Evolutionary conservation across 371 early-diverging fungal genomes (phyloP), one percentile per base, ranked within the genome.

Genomic region (Mortierella sp.): DNA sequence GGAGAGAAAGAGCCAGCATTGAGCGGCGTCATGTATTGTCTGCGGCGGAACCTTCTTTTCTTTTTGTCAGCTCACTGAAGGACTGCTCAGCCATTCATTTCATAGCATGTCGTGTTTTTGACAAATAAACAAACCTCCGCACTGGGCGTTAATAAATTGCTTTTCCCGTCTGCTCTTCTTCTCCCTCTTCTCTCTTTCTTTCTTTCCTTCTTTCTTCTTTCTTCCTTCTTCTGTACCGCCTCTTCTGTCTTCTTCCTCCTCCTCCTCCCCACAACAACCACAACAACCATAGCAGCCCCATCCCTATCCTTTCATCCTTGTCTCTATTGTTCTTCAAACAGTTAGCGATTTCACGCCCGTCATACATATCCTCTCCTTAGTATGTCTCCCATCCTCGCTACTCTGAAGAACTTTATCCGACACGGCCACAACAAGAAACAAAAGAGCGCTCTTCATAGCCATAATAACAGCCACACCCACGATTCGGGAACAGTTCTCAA

Each of bases 341-440:
- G 11, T 8, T 10, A 57, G 38, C 38, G 44, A n/a, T 55, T 19
- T 16, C 31, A 13, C 31, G 3, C 5, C 26, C 74, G 1, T 44
- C 31, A 44, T 60, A 13, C 60, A 2, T 13, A 16, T 60, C 44
- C 28, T 7, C 60, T 8, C 48, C 31, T 10, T 45, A 48, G 38
- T 52, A 84, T 83, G 84, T 78, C 84, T 28, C 82, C 91, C 44
- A 77, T 91, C n/a, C 80, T 91, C 52, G 68, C 84, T 57, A 84
- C 88, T 52, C 73, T 91, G 58, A 91, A 91, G 68, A 89, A 87
- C 45, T 75, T 91, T 70, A 78, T 88, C 72, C 76, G 81, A 38
- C 77, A 70, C 73, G 80, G 83, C 38, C 76, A 83, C 26, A 80
- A 78, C 31, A 84, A 84, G 65, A 60, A 70, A 57, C 45, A n/a